Evolutionary conservation across 306 rosid species (phyloP), one percentile per base, ranked within the genome.

Genomic region (Trifolium repens): DNA sequence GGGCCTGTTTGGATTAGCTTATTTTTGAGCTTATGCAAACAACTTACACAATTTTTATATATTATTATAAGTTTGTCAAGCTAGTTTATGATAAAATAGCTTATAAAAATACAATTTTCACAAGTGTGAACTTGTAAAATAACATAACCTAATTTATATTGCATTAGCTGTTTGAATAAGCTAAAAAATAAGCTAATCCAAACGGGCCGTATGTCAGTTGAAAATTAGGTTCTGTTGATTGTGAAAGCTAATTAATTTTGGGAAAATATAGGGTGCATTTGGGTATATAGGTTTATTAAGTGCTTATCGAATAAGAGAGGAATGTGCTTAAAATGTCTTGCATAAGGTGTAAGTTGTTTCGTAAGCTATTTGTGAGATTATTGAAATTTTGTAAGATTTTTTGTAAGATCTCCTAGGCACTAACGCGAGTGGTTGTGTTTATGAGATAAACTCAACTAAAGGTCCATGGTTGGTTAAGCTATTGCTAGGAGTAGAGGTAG

Each of bases 211-310:
- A 53, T 75, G 26, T 19, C 54, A 37, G 43, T 11, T 11, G 49
- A 35, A 42, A 67, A 37, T 8, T 67, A 42, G 71, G 46, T 34
- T 24, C 7, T 69, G 7, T 35, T 75, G 16, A 60, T 53, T 69
- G 43, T 54, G 57, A 34, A 52, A 52, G 19, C 44, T 81, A 53
- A 24, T 34, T 62, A 19, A 26, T 5, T 61, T 46, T 26, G 22
- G 71, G 59, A 17, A 35, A 58, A 14, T 44, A 13, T 16, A 34
- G 57, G 42, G 19, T 30, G 22, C 19, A 14, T 30, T 30, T 60
- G 22, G 66, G 42, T 60, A 60, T 12, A 1, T 30, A 13, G 66
- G 16, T 10, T 60, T 30, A 7, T 60, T 15, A 14, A 30, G 42
- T 6, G 42, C 9, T 60, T 60, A 14, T 60, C 0, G 10, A 30